A percentile compares a stretch with the other conserved stretches of the same genome.
phyloP scores from a whole-genome alignment of 2,329 filamentous ascomycete species.

The Diplodia seriata region DNA sequence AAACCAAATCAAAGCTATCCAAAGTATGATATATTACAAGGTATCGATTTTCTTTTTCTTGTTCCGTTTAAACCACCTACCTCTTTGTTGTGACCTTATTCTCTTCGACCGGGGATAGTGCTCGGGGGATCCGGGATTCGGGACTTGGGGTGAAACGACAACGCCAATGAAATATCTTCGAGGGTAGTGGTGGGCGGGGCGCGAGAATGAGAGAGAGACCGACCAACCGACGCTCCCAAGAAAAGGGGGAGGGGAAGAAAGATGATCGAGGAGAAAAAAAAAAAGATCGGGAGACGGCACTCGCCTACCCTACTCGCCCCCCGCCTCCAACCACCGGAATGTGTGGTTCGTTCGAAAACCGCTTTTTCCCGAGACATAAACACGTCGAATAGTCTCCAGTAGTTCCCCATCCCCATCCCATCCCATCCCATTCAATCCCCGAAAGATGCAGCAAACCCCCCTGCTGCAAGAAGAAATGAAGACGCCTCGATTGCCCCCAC shows the following conservation, averaged over 20 bases:
- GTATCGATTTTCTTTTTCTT: conserved; percentile 12
- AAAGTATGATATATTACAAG: conserved; percentile 5
- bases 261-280: neutral
- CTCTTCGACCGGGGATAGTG: neutral
- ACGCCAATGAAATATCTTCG: neutral
- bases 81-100: neutral
- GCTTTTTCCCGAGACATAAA: neutral
- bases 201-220: neutral
- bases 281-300: neutral
- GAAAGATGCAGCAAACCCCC: neutral
- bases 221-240: no score
- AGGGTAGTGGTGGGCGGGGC: neutral
- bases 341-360: neutral
- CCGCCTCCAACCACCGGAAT: no score
- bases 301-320: neutral
- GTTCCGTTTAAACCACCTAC: neutral
- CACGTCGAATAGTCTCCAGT: neutral
- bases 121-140: neutral
- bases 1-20: neutral
- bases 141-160: neutral
- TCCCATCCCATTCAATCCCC: no score
- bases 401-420: no score
- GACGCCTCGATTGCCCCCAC: neutral
- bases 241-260: neutral
- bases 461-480: neutral